Evolutionary conservation across 768 basidiomycete genomes (phyloP), one percentile per base, ranked within the genome.

Genomic region (Fistulinella prunicolor): DNA sequence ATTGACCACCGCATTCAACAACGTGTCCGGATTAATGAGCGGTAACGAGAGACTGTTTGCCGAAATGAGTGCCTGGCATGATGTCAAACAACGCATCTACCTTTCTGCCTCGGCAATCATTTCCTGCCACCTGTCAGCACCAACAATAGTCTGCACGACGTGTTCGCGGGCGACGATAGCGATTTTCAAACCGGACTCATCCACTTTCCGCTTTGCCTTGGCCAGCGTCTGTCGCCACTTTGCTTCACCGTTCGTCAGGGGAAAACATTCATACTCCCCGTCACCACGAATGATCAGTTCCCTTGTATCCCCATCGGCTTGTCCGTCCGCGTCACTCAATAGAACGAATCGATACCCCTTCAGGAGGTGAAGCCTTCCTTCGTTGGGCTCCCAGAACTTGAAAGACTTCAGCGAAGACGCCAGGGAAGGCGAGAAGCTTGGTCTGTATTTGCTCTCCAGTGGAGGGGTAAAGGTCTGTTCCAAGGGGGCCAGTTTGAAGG

Each of bases 361-460:
- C 26, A 89, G 72, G 57, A 90, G 69, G 39, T 73, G 71, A 9
- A 79, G 56, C 9, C 88, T 73, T 46, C 73, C 80, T 58, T 85
- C 82, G 44, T 82, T 83, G 0, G 82, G 82, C 48, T 83, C 79
- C 88, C 87, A 89, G 3, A 78, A 67, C 22, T 72, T 76, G 59
- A 77, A 70, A 0, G 66, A 69, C 60, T 82, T 82, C 32, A 83
- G 70, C 3, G 70, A 50, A 0, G 75, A 50, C 1, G 74, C 61
- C 2, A 89, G 68, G 3, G 73, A 63, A 1, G 79, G 67, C 13
- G 79, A 73, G 51, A 85, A 86, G 0, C 61, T 47, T 0, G 88
- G 88, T 20, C 78, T 76, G 61, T 73, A 85, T 61, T 82, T 83
- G 54, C 69, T 70, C 37, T 77, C 67, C 1, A 58, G 54, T 0